Evolutionary conservation across 306 rosid species (phyloP), one percentile per base, ranked within the genome.

Genomic region (Citrullus amarus): DNA sequence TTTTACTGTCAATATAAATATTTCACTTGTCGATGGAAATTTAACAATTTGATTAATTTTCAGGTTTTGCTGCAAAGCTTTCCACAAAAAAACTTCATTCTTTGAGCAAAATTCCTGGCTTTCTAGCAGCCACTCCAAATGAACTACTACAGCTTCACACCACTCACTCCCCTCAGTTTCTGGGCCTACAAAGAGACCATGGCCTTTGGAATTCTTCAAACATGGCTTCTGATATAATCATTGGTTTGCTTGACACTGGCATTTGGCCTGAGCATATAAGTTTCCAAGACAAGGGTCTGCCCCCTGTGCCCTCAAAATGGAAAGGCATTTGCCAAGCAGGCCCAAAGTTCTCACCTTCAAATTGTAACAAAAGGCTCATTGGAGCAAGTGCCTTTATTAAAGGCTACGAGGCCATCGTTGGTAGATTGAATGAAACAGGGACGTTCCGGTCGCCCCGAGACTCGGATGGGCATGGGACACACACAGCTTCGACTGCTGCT

Each of bases 211-310:
- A 77, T 81, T 75, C 84, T 71, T 18, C 87, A 3, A 87, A 79
- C 83, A 76, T 87, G 78, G 89, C 91, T 78, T 82, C 86, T 3
- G 91, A 92, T 59, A 90, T 88, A 48, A 90, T 92, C 34, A 79
- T 92, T 30, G 94, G 93, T 12, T 58, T 90, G 36, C 80, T 92
- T 20, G 97, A 92, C 53, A 80, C 97, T 0, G 94, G 94, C 43
- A 85, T 92, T 53, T 92, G 97, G 97, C 97, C 97, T 4, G 94
- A 92, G 60, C 94, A 92, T 28, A 44, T 81, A 8, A 92, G 97
- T 77, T 92, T 92, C 72, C 74, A 78, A 56, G 94, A 90, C 72
- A 25, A 85, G 10, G 86, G 88, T 30, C 51, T 90, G 43, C 39
- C 91, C 80, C 11, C 58, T 4, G 79, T 87, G 58, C 97, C 97